Evolutionary conservation across 805 yeast species (phyloP).

Genomic region (Starmerella vitae): DNA sequence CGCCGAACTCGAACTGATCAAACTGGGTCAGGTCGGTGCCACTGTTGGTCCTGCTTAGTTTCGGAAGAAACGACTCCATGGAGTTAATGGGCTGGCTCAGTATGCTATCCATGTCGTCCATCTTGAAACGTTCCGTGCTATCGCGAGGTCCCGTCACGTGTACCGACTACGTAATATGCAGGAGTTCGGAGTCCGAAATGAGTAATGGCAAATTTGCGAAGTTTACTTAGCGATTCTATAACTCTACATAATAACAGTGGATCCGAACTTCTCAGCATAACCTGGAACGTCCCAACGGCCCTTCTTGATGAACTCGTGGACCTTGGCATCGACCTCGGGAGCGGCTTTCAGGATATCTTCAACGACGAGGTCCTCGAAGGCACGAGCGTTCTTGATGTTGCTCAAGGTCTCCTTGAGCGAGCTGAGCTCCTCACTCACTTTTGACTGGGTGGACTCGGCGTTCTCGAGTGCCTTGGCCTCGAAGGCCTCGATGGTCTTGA

Average conservation of each 20-base stretch:
- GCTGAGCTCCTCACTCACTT: conserved; percentile 72
- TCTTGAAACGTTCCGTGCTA: too few species aligned
- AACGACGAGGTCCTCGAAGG: conserved; percentile 91
- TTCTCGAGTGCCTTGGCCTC: conserved; percentile 92
- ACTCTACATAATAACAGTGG: conserved; percentile 69
- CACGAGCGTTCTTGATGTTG: conserved; percentile 94
- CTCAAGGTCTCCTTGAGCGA: conserved; percentile 77
- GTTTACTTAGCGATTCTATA: too few species aligned
- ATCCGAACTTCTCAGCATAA: conserved; percentile 96
- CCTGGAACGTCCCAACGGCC: conserved; percentile 98
- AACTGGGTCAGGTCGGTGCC: conserved; percentile 5
- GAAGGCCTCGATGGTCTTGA: conserved; percentile 83
- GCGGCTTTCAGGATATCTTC: conserved; percentile 90
- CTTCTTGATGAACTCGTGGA: conserved; percentile 82
- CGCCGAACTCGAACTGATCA: conserved; percentile 8
- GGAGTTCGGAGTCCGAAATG: too few species aligned
- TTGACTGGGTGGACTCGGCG: conserved; percentile 82
- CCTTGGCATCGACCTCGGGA: conserved; percentile 96
- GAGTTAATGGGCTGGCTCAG: conserved; percentile 18
- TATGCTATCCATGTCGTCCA: conserved; percentile 19
- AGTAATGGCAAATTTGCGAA: too few species aligned
- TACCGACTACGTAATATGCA: too few species aligned
- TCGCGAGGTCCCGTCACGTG: too few species aligned
- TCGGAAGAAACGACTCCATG: conserved; percentile 17
- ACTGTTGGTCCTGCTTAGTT: conserved; percentile 8